phyloP scores from a whole-genome alignment of 257 asterid species.

The Orobanche coerulescens region DNA sequence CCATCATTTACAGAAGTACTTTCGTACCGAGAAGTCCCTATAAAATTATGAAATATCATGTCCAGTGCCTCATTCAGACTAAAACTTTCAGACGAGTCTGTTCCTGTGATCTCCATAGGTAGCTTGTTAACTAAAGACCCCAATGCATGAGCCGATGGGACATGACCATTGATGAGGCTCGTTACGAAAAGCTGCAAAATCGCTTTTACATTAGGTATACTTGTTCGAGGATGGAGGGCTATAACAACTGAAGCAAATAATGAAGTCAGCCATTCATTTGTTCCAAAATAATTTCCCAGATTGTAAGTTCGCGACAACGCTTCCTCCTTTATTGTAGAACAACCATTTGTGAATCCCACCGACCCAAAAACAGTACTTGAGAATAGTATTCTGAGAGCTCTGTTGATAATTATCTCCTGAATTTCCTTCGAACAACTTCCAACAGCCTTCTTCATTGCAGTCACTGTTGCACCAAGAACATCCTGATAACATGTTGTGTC shows the following conservation, averaged over 20 bases:
- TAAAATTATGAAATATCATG: slow-evolving; percentile 33
- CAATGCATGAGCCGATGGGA: slow-evolving; percentile 90
- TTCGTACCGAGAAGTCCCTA: slow-evolving; percentile 30
- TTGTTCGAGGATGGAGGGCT: slow-evolving; percentile 67
- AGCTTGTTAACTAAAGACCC: slow-evolving; percentile 91
- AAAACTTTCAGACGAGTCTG: slow-evolving; percentile 27
- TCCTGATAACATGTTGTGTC: slow-evolving; percentile 35
- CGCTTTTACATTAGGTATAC: slow-evolving; percentile 45
- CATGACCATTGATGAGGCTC: slow-evolving; percentile 58
- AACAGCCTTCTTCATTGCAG: slow-evolving; percentile 73
- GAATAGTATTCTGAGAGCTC: slow-evolving; percentile 43
- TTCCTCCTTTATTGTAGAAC: slow-evolving; percentile 26
- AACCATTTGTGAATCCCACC: slow-evolving; percentile 29
- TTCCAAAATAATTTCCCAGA: slow-evolving; percentile 26
- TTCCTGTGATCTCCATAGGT: slow-evolving; percentile 43
- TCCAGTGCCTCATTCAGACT: slow-evolving; percentile 58
- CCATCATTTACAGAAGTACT: slow-evolving; percentile 28
- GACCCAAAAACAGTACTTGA: slow-evolving; percentile 31
- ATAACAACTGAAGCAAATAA: slow-evolving; percentile 72
- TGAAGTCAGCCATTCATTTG: slow-evolving; percentile 61
- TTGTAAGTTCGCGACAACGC: slow-evolving; percentile 25
- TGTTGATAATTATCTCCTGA: slow-evolving; percentile 57
- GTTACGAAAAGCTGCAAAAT: slow-evolving; percentile 47
- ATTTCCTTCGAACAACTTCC: slow-evolving; percentile 50
- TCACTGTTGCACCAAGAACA: slow-evolving; percentile 56